Evolutionary conservation across 148 eudicot species (phyloP).

Genomic region (Cornus kousa): DNA sequence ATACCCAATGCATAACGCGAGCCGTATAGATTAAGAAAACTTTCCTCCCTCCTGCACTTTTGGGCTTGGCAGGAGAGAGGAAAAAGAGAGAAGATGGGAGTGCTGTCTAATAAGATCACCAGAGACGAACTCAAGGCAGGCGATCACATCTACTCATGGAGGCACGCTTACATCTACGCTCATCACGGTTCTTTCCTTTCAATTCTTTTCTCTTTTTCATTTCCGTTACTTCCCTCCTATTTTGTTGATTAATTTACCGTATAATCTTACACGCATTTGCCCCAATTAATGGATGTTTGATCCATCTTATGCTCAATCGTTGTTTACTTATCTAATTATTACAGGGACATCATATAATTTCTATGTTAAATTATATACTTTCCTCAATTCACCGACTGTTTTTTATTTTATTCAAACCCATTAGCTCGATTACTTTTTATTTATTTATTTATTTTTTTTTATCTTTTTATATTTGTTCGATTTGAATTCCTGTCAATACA

Average conservation of each 20-base stretch:
- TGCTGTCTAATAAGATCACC: slow-evolving; percentile 52
- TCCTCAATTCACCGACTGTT: too few relatives aligned
- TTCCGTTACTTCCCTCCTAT: background rate
- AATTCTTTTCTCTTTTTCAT: background rate
- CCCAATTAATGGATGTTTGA: background rate
- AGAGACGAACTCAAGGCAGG: slow-evolving; percentile 52
- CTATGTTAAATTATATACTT: too few relatives aligned
- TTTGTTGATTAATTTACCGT: background rate
- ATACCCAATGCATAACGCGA: too few relatives aligned
- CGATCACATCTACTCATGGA: slow-evolving; percentile 81
- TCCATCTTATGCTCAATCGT: background rate
- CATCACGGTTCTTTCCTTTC: slow-evolving; percentile 48
- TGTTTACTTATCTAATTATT: too few relatives aligned
- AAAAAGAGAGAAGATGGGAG: slow-evolving; percentile 30
- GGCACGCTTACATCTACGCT: slow-evolving; percentile 53
- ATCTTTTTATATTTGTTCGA: too few relatives aligned
- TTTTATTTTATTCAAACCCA: too few relatives aligned
- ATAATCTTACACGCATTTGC: slow-evolving; percentile 3
- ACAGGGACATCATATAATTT: too few relatives aligned
- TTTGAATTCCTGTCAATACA: background rate
- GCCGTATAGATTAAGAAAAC: too few relatives aligned
- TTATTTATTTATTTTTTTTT: too few relatives aligned
- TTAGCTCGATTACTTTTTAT: too few relatives aligned
- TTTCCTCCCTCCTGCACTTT: too few relatives aligned
- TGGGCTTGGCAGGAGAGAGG: background rate